phyloP scores from a whole-genome alignment of 1,139 yeast genomes.

The Pichia inconspicua region DNA sequence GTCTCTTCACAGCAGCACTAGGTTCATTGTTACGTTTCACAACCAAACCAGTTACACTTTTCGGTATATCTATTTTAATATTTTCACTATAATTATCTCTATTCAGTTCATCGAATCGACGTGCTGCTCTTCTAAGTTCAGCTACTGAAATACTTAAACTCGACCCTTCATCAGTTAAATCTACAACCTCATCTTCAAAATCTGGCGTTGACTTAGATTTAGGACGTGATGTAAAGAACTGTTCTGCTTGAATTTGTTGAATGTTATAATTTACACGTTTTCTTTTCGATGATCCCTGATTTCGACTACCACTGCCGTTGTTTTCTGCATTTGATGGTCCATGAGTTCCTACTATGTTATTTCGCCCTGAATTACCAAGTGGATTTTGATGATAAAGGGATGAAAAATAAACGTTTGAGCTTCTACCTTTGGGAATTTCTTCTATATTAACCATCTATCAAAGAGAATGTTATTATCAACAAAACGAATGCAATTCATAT shows the following conservation, averaged over 20 bases:
- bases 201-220: conserved; percentile 8
- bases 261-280: conserved; percentile 28
- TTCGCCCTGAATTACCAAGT: conserved; percentile 2
- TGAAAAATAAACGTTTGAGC: conserved; percentile 20
- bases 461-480: too few species aligned
- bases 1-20: conserved; percentile 28
- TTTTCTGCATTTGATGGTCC: background rate
- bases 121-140: conserved; percentile 30
- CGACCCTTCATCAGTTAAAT: background rate
- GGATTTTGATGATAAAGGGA: conserved; percentile 19
- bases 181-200: conserved; percentile 7
- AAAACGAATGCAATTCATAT: too few species aligned
- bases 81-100: conserved; percentile 35
- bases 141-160: conserved; percentile 13
- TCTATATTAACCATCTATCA: conserved; percentile 22
- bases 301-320: background rate
- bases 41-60: conserved; percentile 18
- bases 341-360: background rate
- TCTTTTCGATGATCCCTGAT: conserved; percentile 18
- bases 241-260: conserved; percentile 26
- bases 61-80: conserved; percentile 32
- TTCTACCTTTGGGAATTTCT: conserved; percentile 23
- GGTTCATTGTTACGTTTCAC: conserved; percentile 20
- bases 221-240: conserved; percentile 13
- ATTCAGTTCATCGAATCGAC: conserved; percentile 34